These are phyloP conservation scores for Populus trichocarpa DNA, from an alignment of 441 rosid species.

Conservation along the genomic window DNA sequence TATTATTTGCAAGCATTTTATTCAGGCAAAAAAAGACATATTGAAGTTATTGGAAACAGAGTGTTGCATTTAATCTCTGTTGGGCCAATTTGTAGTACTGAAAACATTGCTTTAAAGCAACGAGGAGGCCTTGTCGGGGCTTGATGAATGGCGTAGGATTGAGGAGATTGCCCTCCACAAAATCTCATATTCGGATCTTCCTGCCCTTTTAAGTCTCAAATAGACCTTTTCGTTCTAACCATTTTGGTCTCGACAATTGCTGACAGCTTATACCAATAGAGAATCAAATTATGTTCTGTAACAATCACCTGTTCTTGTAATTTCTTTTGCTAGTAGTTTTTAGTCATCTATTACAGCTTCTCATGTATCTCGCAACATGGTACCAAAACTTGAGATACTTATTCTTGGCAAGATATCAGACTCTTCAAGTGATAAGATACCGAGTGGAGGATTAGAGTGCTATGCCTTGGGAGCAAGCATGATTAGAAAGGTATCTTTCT, in stretches of 20 bases:
- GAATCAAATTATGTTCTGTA: not conserved
- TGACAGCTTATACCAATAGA: not conserved
- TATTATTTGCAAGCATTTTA: no score
- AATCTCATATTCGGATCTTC: not conserved
- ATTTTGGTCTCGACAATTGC: not conserved
- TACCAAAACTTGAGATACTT: not conserved
- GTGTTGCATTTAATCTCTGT: no score
- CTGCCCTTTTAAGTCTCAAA: not conserved
- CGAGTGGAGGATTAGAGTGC: conserved; percentile 8
- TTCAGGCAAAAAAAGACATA: no score
- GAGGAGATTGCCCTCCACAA: conserved; percentile 10
- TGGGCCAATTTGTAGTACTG: no score
- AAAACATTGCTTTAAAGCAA: not conserved
- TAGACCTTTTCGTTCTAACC: not conserved
- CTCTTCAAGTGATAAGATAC: not conserved
- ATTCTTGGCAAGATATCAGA: not conserved
- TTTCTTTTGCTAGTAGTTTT: not conserved
- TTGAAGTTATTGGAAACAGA: no score
- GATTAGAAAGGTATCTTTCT: not conserved
- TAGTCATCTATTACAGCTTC: not conserved
- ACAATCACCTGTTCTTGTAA: not conserved
- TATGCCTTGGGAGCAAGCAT: not conserved
- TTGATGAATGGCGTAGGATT: conserved; percentile 8
- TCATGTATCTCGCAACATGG: not conserved
- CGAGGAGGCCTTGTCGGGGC: not conserved